Conservation (phyloP, 768 basidiomycete species). For the Daedaleopsis sinensis region DNA sequence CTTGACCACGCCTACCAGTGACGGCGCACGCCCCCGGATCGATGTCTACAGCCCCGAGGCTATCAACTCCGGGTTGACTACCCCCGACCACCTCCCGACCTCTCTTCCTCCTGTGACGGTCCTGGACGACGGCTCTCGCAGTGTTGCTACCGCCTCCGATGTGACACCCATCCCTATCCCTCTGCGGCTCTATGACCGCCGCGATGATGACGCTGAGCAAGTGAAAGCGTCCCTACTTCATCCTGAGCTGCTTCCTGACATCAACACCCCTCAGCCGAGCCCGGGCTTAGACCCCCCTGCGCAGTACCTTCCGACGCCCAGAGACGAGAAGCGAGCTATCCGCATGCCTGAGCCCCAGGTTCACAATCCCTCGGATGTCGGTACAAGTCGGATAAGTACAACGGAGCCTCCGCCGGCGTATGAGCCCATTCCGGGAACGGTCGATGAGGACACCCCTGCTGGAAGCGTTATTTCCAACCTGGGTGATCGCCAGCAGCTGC, state of each 20-base stretch:
- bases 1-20: conserved; percentile 26
- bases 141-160: conserved; percentile 14
- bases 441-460: conserved; percentile 5
- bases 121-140: conserved; percentile 19
- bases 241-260: conserved; percentile 17
- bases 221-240: conserved; percentile 17
- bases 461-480: conserved; percentile 31
- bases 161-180: conserved; percentile 22
- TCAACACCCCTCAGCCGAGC: conserved; percentile 17
- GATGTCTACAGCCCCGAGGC: conserved; percentile 17
- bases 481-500: conserved; percentile 19
- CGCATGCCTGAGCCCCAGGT: conserved; percentile 19
- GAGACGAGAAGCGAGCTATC: conserved; percentile 22
- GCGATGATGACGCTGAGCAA: conserved; percentile 6
- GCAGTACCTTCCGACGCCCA: conserved; percentile 8
- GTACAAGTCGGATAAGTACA: conserved; percentile 5
- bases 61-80: conserved; percentile 17
- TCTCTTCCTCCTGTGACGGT: conserved; percentile 22
- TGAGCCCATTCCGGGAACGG: conserved; percentile 15
- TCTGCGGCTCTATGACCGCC: conserved; percentile 16
- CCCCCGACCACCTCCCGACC: conserved; percentile 23
- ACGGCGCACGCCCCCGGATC: conserved; percentile 17
- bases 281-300: conserved; percentile 19
- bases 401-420: conserved; percentile 8
- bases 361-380: conserved; percentile 15